Percentiles rank a stretch among this genome's conserved stretches.
phyloP scores from a whole-genome alignment of 225 moss, liverwort and hornwort species.

The Marchantia paleacea region DNA sequence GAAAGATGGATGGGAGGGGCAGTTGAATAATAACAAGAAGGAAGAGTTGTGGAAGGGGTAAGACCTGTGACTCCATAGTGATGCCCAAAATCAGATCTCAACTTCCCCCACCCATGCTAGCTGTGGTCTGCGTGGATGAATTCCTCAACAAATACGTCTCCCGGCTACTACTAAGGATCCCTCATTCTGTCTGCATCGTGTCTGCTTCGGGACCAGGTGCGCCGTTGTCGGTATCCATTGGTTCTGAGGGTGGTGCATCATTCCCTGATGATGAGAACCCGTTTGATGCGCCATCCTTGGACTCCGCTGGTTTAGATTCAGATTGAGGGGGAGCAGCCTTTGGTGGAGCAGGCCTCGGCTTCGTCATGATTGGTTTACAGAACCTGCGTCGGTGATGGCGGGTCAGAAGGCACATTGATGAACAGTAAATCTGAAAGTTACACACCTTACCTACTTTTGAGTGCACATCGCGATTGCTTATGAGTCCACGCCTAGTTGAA shows the following conservation, averaged over 20 bases:
- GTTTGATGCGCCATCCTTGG: conserved; percentile 52
- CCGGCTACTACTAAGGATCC: conserved; percentile 9
- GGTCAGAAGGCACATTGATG: not conserved
- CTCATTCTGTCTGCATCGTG: conserved; percentile 74
- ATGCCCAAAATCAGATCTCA: conserved; percentile 52
- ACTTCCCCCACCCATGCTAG: conserved; percentile 26
- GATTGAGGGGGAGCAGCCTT: conserved; percentile 55
- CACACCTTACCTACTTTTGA: not conserved
- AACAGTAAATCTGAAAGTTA: not conserved
- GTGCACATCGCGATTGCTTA: not conserved
- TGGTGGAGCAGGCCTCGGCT: conserved; percentile 79
- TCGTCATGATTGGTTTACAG: conserved; percentile 98
- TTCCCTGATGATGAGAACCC: conserved; percentile 36
- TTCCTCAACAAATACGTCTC: conserved; percentile 22
- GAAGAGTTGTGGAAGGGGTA: conserved; percentile 28
- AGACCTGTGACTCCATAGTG: conserved; percentile 40
- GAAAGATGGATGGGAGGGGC: conserved; percentile 24
- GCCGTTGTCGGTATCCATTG: conserved; percentile 74
- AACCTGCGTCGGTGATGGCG: conserved; percentile 41
- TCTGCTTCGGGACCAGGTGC: conserved; percentile 50
- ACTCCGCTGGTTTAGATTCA: conserved; percentile 51
- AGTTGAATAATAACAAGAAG: conserved; percentile 32
- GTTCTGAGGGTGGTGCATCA: conserved; percentile 51
- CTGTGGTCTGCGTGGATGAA: conserved; percentile 20
- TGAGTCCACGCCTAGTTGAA: too few relatives aligned